Conservation (phyloP, 306 rosid genomes). For the Alnus glutinosa region DNA sequence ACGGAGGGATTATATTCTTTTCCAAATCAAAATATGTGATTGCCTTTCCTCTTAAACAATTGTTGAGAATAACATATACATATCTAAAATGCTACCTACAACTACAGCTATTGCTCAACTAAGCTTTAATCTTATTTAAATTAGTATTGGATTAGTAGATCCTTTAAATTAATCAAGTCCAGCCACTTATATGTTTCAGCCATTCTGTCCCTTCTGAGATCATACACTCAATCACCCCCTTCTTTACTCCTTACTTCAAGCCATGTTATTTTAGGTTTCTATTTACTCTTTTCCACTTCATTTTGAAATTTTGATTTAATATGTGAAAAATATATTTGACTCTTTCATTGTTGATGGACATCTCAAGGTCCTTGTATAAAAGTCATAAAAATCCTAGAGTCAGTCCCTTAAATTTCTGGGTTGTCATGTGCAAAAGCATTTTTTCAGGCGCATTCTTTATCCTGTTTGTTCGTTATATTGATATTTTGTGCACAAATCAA, state of each 20-base stretch:
- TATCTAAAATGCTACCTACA: neutral
- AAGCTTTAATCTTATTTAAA: neutral
- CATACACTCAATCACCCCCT: neutral
- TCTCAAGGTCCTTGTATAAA: neutral
- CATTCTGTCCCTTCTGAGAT: neutral
- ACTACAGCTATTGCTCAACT: neutral
- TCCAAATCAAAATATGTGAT: neutral
- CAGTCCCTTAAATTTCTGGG: neutral
- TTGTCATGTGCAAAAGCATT: neutral
- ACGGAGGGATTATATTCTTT: neutral
- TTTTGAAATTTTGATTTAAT: neutral
- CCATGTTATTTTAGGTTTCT: neutral
- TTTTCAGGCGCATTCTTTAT: neutral
- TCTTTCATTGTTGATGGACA: neutral
- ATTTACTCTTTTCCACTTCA: neutral
- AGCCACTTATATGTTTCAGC: neutral
- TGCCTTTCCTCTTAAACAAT: neutral
- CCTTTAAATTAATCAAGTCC: neutral
- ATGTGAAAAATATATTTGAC: neutral
- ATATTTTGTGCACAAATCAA: slow-evolving; percentile 20
- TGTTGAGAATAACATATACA: neutral
- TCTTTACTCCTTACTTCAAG: too few relatives aligned
- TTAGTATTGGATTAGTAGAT: neutral
- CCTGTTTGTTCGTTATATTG: slow-evolving; percentile 1
- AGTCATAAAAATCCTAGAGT: neutral